Evolutionary conservation across 345 rosid species (phyloP).

Genomic region (Heritiera littoralis): DNA sequence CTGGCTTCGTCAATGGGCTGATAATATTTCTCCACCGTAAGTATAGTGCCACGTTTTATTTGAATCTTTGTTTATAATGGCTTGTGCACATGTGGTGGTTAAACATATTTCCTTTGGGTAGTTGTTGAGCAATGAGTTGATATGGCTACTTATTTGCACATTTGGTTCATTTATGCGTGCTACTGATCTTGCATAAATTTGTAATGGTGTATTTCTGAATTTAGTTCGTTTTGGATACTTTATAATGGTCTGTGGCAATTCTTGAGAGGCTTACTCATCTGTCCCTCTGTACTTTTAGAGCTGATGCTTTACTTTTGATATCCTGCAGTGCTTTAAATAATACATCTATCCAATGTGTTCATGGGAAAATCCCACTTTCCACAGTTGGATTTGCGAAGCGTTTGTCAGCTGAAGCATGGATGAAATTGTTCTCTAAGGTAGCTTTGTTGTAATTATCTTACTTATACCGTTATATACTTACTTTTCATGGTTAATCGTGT

Average conservation of each 20-base stretch:
- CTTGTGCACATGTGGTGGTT: not conserved
- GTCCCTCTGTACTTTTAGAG: constrained; percentile 1
- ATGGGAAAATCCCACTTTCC: constrained; percentile 78
- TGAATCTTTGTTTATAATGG: constrained; percentile 16
- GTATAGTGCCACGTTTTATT: constrained; percentile 27
- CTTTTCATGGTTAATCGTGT: not conserved
- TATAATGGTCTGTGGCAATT: not conserved
- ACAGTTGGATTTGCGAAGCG: constrained; percentile 78
- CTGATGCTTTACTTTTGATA: not conserved
- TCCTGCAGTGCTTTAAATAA: constrained; percentile 70
- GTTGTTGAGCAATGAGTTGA: not conserved
- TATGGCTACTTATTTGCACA: not conserved
- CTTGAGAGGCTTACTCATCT: not conserved
- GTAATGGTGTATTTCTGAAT: not conserved
- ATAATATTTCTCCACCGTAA: constrained; percentile 47
- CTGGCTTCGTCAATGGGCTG: constrained; percentile 89
- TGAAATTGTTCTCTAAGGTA: constrained; percentile 74
- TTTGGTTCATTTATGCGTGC: not conserved
- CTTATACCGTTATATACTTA: not conserved
- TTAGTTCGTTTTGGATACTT: not conserved
- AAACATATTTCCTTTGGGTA: not conserved
- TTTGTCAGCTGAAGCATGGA: constrained; percentile 75
- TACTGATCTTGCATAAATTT: not conserved
- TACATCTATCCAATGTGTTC: constrained; percentile 69
- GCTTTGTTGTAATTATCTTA: constrained; percentile 15